Conservation (phyloP, 768 basidiomycete genomes). For the Asterophora lycoperdoides region DNA sequence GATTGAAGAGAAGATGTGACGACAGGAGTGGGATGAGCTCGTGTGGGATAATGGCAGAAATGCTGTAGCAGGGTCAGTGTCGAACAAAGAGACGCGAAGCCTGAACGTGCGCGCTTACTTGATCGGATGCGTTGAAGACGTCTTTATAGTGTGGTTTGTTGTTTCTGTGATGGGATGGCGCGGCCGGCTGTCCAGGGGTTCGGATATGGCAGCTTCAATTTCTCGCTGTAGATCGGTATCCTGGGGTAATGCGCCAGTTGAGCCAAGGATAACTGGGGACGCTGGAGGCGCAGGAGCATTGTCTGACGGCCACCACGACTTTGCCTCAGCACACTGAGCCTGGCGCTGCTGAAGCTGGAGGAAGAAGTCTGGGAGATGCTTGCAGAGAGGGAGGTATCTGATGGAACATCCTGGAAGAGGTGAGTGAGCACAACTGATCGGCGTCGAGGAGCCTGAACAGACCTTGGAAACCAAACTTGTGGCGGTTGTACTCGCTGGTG, state of each 20-base stretch:
- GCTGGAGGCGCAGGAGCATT: slow-evolving; percentile 8
- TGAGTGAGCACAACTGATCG: not conserved
- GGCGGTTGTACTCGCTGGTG: slow-evolving; percentile 60
- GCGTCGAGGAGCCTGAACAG: not conserved
- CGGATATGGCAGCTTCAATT: slow-evolving; percentile 51
- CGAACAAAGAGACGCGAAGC: not conserved
- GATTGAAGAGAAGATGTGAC: slow-evolving; percentile 33
- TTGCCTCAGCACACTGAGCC: slow-evolving; percentile 28
- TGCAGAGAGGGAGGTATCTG: slow-evolving; percentile 57
- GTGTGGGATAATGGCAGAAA: slow-evolving; percentile 60
- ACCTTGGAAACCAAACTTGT: slow-evolving; percentile 57
- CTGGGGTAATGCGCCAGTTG: slow-evolving; percentile 20
- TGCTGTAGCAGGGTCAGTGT: slow-evolving; percentile 30
- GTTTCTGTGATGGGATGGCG: slow-evolving; percentile 3
- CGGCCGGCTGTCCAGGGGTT: slow-evolving; percentile 27
- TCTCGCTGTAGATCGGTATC: slow-evolving; percentile 39
- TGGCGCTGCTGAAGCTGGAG: slow-evolving; percentile 51
- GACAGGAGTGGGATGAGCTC: slow-evolving; percentile 53
- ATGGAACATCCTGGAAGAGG: slow-evolving; percentile 55
- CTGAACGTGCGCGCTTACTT: slow-evolving; percentile 50
- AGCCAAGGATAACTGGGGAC: slow-evolving; percentile 25
- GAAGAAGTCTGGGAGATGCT: slow-evolving; percentile 58
- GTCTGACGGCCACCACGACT: slow-evolving; percentile 50
- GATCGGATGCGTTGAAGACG: slow-evolving; percentile 78
- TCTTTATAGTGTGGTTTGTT: slow-evolving; percentile 44